Percentiles rank a stretch among this genome's conserved stretches.
Evolutionary conservation across 768 basidiomycete species (phyloP).

Genomic region (Cantharellus anzutake): DNA sequence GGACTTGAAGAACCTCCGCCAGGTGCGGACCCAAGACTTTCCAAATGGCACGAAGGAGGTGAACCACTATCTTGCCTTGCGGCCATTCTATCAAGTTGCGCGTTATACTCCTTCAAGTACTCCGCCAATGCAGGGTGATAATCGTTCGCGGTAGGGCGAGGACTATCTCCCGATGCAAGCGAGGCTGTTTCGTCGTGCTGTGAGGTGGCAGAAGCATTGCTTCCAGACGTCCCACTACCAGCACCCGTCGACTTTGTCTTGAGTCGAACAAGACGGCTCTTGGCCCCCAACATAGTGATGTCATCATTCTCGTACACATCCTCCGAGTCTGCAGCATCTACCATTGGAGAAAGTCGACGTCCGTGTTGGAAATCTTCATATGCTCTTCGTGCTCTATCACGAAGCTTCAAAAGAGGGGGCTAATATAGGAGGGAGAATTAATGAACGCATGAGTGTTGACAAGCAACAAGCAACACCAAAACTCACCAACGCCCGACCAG

Average conservation of each 20-base stretch:
- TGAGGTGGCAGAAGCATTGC: neutral
- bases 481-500: conserved; percentile 4
- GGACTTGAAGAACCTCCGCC: too few species aligned
- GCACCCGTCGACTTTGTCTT: neutral
- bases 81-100: neutral
- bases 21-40: too few species aligned
- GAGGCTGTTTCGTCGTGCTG: neutral
- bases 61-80: neutral
- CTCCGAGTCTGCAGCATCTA: neutral
- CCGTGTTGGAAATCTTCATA: conserved; percentile 5
- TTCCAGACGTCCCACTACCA: neutral
- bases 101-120: neutral
- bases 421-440: neutral
- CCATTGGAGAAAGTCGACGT: neutral
- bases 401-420: conserved; percentile 7
- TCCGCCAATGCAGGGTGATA: neutral
- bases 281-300: conserved; percentile 7
- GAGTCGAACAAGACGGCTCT: conserved; percentile 4
- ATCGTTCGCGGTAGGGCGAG: neutral
- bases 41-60: neutral
- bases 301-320: conserved; percentile 2
- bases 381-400: conserved; percentile 1
- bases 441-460: neutral
- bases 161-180: neutral
- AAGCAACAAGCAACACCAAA: neutral